phyloP scores from a whole-genome alignment of 2,329 filamentous ascomycete genomes.

The Curvularia eragrostidis region DNA sequence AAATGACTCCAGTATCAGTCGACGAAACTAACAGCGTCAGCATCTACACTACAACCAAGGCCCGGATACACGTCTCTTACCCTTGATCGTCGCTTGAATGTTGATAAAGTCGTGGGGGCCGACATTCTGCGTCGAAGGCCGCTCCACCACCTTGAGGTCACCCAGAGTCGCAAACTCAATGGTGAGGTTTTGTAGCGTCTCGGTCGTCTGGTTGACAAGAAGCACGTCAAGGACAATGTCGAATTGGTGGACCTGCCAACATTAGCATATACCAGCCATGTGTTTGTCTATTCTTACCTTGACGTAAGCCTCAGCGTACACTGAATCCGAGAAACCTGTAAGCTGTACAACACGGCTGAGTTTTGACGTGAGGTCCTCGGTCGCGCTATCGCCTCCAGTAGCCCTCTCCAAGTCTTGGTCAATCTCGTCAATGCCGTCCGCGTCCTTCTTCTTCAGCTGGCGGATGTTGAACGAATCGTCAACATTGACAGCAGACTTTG shows the following conservation, averaged over 20 bases:
- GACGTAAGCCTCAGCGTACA: conserved; percentile 98
- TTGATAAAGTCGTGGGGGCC: conserved; percentile 97
- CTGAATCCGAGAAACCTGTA: conserved; percentile 96
- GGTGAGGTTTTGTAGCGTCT: conserved; percentile 94
- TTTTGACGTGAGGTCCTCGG: conserved; percentile 91
- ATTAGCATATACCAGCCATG: conserved; percentile 15
- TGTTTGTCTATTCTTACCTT: conserved; percentile 62
- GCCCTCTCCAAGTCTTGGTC: conserved; percentile 92
- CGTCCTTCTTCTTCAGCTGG: conserved; percentile 85
- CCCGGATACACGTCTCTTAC: conserved; percentile 63
- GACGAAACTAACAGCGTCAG: conserved; percentile 71
- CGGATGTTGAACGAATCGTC: conserved; percentile 94
- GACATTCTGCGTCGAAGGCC: conserved; percentile 94
- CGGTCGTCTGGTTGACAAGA: conserved; percentile 94
- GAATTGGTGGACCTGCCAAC: conserved; percentile 77
- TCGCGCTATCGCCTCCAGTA: conserved; percentile 83
- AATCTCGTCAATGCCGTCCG: conserved; percentile 82
- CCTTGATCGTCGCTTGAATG: conserved; percentile 98
- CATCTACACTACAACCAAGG: background rate
- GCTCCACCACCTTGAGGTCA: conserved; percentile 96
- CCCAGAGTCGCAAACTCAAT: conserved; percentile 98
- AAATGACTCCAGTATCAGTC: conserved; percentile 97
- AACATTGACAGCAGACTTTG: conserved; percentile 91
- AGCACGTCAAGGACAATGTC: conserved; percentile 97
- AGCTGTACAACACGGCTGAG: conserved; percentile 95